These are phyloP conservation scores for Trametes coccinea DNA, from an alignment of 768 basidiomycete genomes.

Conservation along the genomic window DNA sequence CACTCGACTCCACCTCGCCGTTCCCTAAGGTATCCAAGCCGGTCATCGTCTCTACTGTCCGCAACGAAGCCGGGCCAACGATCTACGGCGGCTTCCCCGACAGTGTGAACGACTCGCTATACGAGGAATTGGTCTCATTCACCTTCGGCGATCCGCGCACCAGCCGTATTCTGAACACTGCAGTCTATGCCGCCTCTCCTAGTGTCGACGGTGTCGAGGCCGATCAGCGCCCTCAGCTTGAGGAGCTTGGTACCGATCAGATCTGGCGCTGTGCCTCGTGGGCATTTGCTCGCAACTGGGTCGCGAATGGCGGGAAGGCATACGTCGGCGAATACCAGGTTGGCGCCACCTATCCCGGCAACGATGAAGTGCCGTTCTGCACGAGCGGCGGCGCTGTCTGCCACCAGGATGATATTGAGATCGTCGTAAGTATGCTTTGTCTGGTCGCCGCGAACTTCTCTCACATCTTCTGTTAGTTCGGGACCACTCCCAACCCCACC, in stretches of 20 bases:
- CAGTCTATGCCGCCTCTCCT: slow-evolving; percentile 45
- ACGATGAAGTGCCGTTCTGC: slow-evolving; percentile 58
- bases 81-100: slow-evolving; percentile 49
- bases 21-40: slow-evolving; percentile 66
- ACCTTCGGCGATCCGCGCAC: slow-evolving; percentile 53
- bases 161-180: slow-evolving; percentile 42
- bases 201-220: slow-evolving; percentile 32
- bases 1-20: slow-evolving; percentile 58
- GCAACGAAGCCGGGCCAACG: slow-evolving; percentile 69
- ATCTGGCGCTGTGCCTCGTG: slow-evolving; percentile 70
- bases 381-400: slow-evolving; percentile 58
- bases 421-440: slow-evolving; percentile 53
- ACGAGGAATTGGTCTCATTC: slow-evolving; percentile 39
- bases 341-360: slow-evolving; percentile 73
- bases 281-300: slow-evolving; percentile 72
- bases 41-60: slow-evolving; percentile 68
- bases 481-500: slow-evolving; percentile 57
- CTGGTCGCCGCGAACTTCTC: slow-evolving; percentile 29
- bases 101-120: slow-evolving; percentile 42
- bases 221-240: slow-evolving; percentile 59
- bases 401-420: slow-evolving; percentile 82
- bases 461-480: slow-evolving; percentile 38
- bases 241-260: slow-evolving; percentile 65
- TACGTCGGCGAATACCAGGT: slow-evolving; percentile 65
- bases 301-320: slow-evolving; percentile 59